Evolutionary conservation across 345 rosid species (phyloP).

Genomic region (Psidium guajava): DNA sequence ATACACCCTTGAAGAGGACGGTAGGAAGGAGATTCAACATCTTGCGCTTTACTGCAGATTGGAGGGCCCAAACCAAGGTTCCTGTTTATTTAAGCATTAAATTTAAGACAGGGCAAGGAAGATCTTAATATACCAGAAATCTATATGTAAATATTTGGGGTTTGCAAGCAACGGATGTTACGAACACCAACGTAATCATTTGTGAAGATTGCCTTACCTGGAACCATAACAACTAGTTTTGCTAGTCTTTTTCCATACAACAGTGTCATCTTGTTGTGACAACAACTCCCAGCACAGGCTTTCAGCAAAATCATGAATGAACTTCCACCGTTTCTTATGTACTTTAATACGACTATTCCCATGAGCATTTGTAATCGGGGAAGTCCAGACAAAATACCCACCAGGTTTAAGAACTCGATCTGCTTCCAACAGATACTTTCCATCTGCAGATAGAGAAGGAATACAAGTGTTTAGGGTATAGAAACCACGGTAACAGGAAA

Average conservation of each 20-base stretch:
- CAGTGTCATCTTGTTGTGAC: slow-evolving; percentile 91
- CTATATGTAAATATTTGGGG: not conserved
- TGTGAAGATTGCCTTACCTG: slow-evolving; percentile 36
- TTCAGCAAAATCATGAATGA: slow-evolving; percentile 56
- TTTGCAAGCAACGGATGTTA: not conserved
- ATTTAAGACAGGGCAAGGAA: not conserved
- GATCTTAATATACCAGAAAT: not conserved
- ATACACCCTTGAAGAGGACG: slow-evolving; percentile 79
- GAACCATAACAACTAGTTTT: slow-evolving; percentile 64
- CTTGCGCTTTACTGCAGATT: slow-evolving; percentile 64
- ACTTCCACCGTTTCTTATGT: slow-evolving; percentile 64
- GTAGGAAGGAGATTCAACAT: slow-evolving; percentile 85
- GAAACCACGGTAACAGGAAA: not conserved
- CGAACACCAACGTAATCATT: not conserved
- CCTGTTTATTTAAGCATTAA: slow-evolving; percentile 27
- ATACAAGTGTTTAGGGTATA: slow-evolving; percentile 1
- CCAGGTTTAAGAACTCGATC: slow-evolving; percentile 96
- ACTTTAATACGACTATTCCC: slow-evolving; percentile 44
- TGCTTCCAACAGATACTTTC: slow-evolving; percentile 65
- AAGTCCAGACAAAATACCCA: slow-evolving; percentile 99
- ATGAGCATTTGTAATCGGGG: slow-evolving; percentile 70
- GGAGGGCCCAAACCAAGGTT: slow-evolving; percentile 70
- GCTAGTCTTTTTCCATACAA: slow-evolving; percentile 85
- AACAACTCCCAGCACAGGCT: slow-evolving; percentile 87
- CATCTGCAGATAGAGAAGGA: slow-evolving; percentile 33